Evolutionary conservation across 2,329 filamentous ascomycete species (phyloP), one percentile per base, ranked within the genome.

Genomic region (Talaromyces verruculosus): DNA sequence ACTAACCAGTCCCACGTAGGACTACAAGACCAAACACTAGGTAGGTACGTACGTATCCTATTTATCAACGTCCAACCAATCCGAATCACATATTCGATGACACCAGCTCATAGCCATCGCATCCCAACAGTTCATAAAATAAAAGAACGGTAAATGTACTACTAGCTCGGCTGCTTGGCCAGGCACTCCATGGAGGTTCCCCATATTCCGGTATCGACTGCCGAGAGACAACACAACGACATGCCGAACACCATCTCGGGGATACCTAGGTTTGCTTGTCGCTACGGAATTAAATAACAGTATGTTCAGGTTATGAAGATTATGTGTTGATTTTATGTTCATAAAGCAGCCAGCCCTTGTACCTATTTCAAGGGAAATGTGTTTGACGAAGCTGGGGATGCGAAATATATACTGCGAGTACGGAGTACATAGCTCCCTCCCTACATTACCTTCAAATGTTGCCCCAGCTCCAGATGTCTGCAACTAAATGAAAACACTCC

Each of bases 181-280:
- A 35, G 15, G 1, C 4, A 13, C 13, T n/a, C 51, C 49, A 55
- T 1, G 28, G 3, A 53, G 35, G 6, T 53, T 53, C 51, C 51
- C 51, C 51, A 57, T 35, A 22, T 57, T 57, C 51, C 51, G 51
- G 51, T 35, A 15, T 57, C 51, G 51, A 57, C 28, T 57, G 51
- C 51, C 51, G 51, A 57, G 28, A 57, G n/a, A 30, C 28, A 35
- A n/a, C 51, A 57, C 10, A 57, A 57, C 51, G 51, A 57, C 51
- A 37, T 35, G 51, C 51, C 51, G 51, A 57, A 35, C 2, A 7
- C 28, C 51, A 7, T 15, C n/a, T 57, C 10, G 51, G 51, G 30
- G 5, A 19, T 25, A 25, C 25, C 25, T 25, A 25, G 25, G 25
- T 25, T 3, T 25, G 25, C 25, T 4, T 25, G 25, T 25, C 25